Conservation (phyloP, 768 basidiomycete genomes). For the Collybiopsis confluens region DNA sequence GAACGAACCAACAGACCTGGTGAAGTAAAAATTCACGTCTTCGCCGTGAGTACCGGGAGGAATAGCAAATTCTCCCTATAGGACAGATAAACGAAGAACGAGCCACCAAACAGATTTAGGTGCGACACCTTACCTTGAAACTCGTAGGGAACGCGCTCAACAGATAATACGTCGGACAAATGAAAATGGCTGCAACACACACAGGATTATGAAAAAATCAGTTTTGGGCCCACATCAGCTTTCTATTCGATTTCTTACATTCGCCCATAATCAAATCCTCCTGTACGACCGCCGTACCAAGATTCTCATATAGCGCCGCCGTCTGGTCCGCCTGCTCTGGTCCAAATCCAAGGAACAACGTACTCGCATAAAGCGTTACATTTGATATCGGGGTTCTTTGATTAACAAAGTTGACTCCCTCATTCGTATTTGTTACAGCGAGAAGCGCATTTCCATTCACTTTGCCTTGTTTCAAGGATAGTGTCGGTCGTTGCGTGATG, state of each 20-base stretch:
- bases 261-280: constrained; percentile 21
- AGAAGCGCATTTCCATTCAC: constrained; percentile 28
- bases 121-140: constrained; percentile 26
- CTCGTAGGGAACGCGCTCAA: constrained; percentile 24
- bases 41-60: constrained; percentile 18
- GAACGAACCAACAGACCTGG: too few relatives aligned
- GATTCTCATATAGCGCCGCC: constrained; percentile 13
- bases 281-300: constrained; percentile 16
- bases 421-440: constrained; percentile 24
- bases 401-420: constrained; percentile 26
- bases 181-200: constrained; percentile 32
- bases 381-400: constrained; percentile 12
- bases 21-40: constrained; percentile 16
- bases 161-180: constrained; percentile 30
- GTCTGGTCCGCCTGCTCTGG: constrained; percentile 9
- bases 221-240: too few relatives aligned
- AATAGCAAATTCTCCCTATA: constrained; percentile 20
- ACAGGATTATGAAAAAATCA: too few relatives aligned
- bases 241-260: too few relatives aligned
- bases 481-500: constrained; percentile 28
- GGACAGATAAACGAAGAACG: too few relatives aligned
- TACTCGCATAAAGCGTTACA: constrained; percentile 16
- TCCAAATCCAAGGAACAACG: constrained; percentile 21
- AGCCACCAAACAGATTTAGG: too few relatives aligned
- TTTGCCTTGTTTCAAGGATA: constrained; percentile 20